Evolutionary conservation across 2,329 filamentous ascomycete species (phyloP).

Genomic region (Monosporascus ibericus): DNA sequence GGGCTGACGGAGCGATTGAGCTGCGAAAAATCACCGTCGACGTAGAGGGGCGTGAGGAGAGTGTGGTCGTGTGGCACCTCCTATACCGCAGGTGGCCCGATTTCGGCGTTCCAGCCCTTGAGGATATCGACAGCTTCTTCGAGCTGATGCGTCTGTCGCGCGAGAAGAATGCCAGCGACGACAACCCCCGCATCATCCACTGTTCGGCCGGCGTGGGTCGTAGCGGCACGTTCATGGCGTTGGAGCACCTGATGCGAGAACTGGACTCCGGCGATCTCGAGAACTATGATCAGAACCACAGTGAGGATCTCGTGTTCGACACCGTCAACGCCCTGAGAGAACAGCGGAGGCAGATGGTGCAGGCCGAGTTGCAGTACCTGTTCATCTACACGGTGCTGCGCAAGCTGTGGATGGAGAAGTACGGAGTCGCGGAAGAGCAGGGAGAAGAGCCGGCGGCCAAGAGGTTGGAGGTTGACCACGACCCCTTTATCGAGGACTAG

Average conservation of each 20-base stretch:
- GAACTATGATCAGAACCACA: constrained; percentile 29
- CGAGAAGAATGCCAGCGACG: constrained; percentile 45
- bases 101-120: constrained; percentile 70
- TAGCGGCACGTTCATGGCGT: constrained; percentile 89
- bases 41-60: constrained; percentile 37
- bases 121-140: constrained; percentile 62
- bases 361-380: constrained; percentile 74
- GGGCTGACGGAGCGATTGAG: constrained; percentile 55
- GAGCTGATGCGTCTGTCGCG: constrained; percentile 63
- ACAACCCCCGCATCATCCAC: constrained; percentile 75
- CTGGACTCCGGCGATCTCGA: constrained; percentile 67
- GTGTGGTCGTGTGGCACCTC: constrained; percentile 64
- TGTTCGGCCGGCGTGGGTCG: constrained; percentile 91
- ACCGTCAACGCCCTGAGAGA: constrained; percentile 76
- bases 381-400: constrained; percentile 86
- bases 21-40: constrained; percentile 65
- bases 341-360: constrained; percentile 94
- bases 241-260: constrained; percentile 86
- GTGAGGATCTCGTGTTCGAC: constrained; percentile 64
- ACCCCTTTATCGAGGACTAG: constrained; percentile 33
- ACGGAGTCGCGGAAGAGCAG: constrained; percentile 34
- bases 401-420: constrained; percentile 65
- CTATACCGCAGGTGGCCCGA: constrained; percentile 88
- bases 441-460: constrained; percentile 41
- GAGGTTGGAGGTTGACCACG: constrained; percentile 42